Evolutionary conservation across 2,329 filamentous ascomycete genomes (phyloP).

Genomic region (Ploettnerulaceae sp.): DNA sequence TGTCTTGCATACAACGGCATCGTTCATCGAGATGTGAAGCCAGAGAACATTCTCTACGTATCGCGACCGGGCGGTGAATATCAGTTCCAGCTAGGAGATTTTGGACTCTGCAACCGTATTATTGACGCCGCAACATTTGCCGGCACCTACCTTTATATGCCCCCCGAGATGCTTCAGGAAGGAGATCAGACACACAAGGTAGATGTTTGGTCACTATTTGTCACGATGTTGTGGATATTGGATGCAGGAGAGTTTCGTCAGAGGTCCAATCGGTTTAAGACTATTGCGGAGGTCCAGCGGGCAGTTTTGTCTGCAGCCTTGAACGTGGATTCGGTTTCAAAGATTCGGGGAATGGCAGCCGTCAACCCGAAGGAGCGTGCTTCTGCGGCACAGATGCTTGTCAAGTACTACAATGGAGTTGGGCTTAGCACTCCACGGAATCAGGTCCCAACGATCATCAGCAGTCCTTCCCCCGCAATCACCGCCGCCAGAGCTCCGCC

Average conservation of each 20-base stretch:
- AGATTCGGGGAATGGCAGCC: constrained; percentile 16
- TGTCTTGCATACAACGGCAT: constrained; percentile 52
- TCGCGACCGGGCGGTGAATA: constrained; percentile 10
- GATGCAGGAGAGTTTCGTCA: constrained; percentile 15
- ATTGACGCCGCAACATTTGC: constrained; percentile 5
- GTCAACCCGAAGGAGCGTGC: constrained; percentile 11
- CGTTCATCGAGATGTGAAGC: constrained; percentile 80
- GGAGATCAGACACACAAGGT: constrained; percentile 6
- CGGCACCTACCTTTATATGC: constrained; percentile 8
- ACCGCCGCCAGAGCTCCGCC: constrained; percentile 7
- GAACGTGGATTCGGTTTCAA: constrained; percentile 11
- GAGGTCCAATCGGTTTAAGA: constrained; percentile 9
- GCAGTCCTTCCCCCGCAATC: constrained; percentile 8
- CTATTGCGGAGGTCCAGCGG: constrained; percentile 1
- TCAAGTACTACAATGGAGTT: constrained; percentile 13
- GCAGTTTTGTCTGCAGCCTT: constrained; percentile 11
- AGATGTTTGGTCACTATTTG: constrained; percentile 19
- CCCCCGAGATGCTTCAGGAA: constrained; percentile 12
- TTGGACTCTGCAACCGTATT: constrained; percentile 13
- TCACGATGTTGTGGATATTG: constrained; percentile 15
- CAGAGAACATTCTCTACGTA: constrained; percentile 44
- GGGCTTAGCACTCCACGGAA: constrained; percentile 18
- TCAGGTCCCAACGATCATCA: constrained; percentile 16
- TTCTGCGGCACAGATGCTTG: constrained; percentile 18
- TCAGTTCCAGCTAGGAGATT: constrained; percentile 17